A percentile compares a stretch with the other conserved stretches of the same genome.
Conservation (phyloP, 176 grass and related monocot species). For the Panicum miliaceum region DNA sequence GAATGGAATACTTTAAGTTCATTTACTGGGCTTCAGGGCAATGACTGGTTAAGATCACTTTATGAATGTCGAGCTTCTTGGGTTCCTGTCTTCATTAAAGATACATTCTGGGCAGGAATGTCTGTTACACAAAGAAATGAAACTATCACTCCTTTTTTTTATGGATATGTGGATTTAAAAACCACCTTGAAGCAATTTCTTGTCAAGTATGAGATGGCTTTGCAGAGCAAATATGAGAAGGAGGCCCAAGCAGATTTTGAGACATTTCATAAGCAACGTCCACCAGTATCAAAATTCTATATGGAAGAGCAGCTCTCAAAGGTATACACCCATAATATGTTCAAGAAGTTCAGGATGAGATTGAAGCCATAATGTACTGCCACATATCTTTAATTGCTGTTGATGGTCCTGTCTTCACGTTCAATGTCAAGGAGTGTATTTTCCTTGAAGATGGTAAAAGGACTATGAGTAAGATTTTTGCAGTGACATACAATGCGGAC, state of each 20-base stretch:
- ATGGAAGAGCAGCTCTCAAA: conserved; percentile 99
- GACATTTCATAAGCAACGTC: conserved; percentile 92
- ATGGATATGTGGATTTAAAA: conserved; percentile 88
- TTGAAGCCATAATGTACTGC: conserved; percentile 99
- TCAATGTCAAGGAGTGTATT: conserved; percentile 87
- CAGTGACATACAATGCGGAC: conserved; percentile 71
- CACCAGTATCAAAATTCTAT: conserved; percentile 90
- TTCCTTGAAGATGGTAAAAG: conserved; percentile 94
- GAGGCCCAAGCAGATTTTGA: conserved; percentile 98
- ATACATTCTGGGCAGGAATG: conserved; percentile 95
- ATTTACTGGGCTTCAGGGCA: conserved; percentile 72
- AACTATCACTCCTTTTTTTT: conserved; percentile 76
- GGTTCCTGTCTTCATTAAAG: conserved; percentile 93
- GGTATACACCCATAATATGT: conserved; percentile 94
- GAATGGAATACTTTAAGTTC: conserved; percentile 79
- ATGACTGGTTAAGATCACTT: conserved; percentile 85
- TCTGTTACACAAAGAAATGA: conserved; percentile 77
- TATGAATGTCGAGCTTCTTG: conserved; percentile 81
- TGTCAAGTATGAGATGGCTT: conserved; percentile 77
- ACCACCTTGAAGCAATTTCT: conserved; percentile 93
- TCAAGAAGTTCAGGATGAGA: conserved; percentile 99
- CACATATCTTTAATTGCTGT: conserved; percentile 67
- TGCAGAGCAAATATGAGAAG: conserved; percentile 93
- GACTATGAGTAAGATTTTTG: conserved; percentile 80
- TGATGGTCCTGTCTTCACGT: conserved; percentile 67